Conservation (phyloP, 1,284 basidiomycete genomes). For the Rhodotorula sp. region DNA sequence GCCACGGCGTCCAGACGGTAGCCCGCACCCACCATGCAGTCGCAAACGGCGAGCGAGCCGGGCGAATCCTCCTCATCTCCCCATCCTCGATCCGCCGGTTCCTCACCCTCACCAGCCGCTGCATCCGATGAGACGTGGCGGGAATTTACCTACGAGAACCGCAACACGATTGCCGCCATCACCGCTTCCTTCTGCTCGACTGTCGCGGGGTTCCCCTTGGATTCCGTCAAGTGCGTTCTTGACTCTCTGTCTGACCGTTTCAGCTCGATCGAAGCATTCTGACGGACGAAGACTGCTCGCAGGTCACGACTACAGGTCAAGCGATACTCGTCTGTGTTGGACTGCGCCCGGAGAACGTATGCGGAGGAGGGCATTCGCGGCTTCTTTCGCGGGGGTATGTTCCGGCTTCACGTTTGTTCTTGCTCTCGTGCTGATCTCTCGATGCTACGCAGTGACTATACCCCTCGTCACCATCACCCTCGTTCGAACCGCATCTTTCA, state of each 20-base stretch:
- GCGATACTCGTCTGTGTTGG: slow-evolving; percentile 51
- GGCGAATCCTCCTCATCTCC: background rate
- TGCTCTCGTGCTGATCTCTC: background rate
- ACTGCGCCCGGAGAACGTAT: slow-evolving; percentile 54
- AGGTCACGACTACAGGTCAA: slow-evolving; percentile 79
- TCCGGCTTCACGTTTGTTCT: background rate
- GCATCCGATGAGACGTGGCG: background rate
- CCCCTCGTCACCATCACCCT: slow-evolving; percentile 95
- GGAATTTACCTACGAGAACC: slow-evolving; percentile 3
- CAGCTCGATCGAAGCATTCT: background rate
- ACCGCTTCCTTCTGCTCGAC: slow-evolving; percentile 52
- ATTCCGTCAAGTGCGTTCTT: slow-evolving; percentile 57
- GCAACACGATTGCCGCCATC: slow-evolving; percentile 48
- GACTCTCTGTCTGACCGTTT: background rate
- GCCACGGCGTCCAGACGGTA: background rate
- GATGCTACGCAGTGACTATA: slow-evolving; percentile 60
- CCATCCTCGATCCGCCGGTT: background rate
- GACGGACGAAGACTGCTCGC: background rate
- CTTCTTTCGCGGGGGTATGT: slow-evolving; percentile 74
- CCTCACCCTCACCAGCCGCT: too few species aligned
- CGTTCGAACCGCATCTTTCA: slow-evolving; percentile 68
- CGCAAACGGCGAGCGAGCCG: background rate
- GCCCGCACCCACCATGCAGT: background rate
- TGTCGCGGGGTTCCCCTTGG: slow-evolving; percentile 60
- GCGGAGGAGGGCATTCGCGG: slow-evolving; percentile 87